Percentiles rank a stretch among this genome's conserved stretches.
Evolutionary conservation across 805 yeast genomes (phyloP).

Genomic region (Tetrapisispora phaffii): DNA sequence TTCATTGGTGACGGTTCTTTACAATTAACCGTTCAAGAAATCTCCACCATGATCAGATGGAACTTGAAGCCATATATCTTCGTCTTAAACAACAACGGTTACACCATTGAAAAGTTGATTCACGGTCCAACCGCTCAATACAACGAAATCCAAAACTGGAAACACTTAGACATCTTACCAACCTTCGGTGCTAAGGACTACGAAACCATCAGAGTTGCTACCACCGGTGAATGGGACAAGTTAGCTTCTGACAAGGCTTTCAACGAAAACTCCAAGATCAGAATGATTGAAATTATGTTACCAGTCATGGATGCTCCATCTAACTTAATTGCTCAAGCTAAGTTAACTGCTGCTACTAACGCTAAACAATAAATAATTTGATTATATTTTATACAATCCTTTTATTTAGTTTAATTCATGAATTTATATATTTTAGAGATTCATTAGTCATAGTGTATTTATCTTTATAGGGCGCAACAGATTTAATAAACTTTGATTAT

Average conservation of each 20-base stretch:
- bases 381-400: slow-evolving; percentile 1
- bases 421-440: slow-evolving; percentile 2
- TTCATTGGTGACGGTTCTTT: slow-evolving; percentile 71
- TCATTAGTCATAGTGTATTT: neutral
- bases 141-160: slow-evolving; percentile 62
- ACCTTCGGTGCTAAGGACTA: slow-evolving; percentile 41
- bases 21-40: slow-evolving; percentile 66
- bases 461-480: slow-evolving; percentile 4
- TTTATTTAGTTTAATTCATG: slow-evolving; percentile 5
- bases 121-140: slow-evolving; percentile 59
- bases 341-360: slow-evolving; percentile 45
- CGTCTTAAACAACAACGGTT: slow-evolving; percentile 62
- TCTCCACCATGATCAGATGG: slow-evolving; percentile 61
- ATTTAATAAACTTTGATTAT: slow-evolving; percentile 3
- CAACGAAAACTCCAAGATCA: slow-evolving; percentile 46
- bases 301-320: slow-evolving; percentile 63
- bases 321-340: slow-evolving; percentile 57
- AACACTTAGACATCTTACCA: slow-evolving; percentile 47
- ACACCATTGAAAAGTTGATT: slow-evolving; percentile 65
- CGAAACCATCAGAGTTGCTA: slow-evolving; percentile 45
- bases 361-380: slow-evolving; percentile 25
- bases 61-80: slow-evolving; percentile 57
- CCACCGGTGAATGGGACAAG: slow-evolving; percentile 45
- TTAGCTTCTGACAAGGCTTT: slow-evolving; percentile 40
- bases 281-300: slow-evolving; percentile 59